phyloP scores from a whole-genome alignment of 2,329 filamentous ascomycete species.

The Aspergillus quadricinctus region DNA sequence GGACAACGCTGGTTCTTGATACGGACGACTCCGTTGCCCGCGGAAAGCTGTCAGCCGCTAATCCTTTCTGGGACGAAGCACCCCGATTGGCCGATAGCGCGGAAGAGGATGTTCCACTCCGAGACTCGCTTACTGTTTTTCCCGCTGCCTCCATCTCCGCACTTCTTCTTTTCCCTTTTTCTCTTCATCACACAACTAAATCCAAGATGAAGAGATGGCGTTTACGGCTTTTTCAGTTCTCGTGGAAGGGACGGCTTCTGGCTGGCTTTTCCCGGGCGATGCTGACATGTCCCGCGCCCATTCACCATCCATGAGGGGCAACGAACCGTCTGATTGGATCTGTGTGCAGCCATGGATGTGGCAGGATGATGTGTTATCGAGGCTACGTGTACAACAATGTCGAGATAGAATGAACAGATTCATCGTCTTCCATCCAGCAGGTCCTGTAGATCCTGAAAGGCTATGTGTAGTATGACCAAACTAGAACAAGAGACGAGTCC shows the following conservation, averaged over 20 bases:
- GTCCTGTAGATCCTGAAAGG: not conserved
- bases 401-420: not conserved
- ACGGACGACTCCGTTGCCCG: slow-evolving; percentile 29
- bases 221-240: slow-evolving; percentile 32
- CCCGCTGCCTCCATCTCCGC: not conserved
- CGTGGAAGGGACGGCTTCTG: slow-evolving; percentile 25
- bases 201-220: slow-evolving; percentile 39
- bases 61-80: slow-evolving; percentile 13
- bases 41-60: slow-evolving; percentile 31
- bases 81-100: slow-evolving; percentile 7
- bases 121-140: not conserved
- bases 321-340: slow-evolving; percentile 35
- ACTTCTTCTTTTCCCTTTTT: slow-evolving; percentile 18
- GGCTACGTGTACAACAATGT: not conserved
- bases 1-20: slow-evolving; percentile 17
- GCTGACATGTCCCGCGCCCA: slow-evolving; percentile 34
- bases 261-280: slow-evolving; percentile 33
- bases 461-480: not conserved
- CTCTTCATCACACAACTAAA: slow-evolving; percentile 39
- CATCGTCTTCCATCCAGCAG: not conserved
- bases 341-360: slow-evolving; percentile 13
- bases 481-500: not conserved
- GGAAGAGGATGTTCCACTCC: slow-evolving; percentile 8
- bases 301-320: slow-evolving; percentile 33
- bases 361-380: not conserved